phyloP scores from a whole-genome alignment of 1,284 basidiomycete genomes.

The Microbotryum intermedium region DNA sequence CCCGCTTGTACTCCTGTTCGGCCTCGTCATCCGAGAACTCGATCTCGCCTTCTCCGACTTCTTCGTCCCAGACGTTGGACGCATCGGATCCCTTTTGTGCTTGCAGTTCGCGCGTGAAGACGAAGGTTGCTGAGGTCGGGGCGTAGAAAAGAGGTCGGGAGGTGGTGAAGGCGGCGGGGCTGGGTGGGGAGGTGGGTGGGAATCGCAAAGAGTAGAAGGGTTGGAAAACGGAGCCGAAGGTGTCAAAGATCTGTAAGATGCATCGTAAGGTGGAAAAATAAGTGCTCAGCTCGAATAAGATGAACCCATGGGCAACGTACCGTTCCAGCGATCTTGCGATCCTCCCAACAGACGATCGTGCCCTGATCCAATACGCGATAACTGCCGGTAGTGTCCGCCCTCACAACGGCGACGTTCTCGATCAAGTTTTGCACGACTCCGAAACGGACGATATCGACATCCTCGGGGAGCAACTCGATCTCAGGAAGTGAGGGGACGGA shows the following conservation, averaged over 20 bases:
- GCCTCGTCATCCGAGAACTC: constrained; percentile 87
- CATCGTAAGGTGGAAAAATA: background rate
- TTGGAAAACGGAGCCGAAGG: constrained; percentile 75
- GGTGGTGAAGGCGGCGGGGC: constrained; percentile 46
- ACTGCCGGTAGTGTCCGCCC: constrained; percentile 48
- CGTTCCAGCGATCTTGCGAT: constrained; percentile 70
- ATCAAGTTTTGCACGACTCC: constrained; percentile 66
- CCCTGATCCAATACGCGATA: constrained; percentile 66
- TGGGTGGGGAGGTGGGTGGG: constrained; percentile 31
- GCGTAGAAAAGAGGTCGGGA: constrained; percentile 63
- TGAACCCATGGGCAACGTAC: constrained; percentile 45
- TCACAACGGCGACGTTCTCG: constrained; percentile 59
- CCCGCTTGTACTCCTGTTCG: constrained; percentile 57
- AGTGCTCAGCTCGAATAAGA: constrained; percentile 13
- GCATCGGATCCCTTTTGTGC: constrained; percentile 73
- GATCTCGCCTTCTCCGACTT: constrained; percentile 70
- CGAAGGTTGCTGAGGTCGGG: constrained; percentile 64
- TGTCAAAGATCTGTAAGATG: constrained; percentile 62
- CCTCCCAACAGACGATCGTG: constrained; percentile 74
- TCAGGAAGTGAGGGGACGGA: constrained; percentile 38
- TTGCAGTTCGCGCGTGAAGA: constrained; percentile 58
- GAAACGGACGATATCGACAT: constrained; percentile 54
- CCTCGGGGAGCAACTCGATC: constrained; percentile 44
- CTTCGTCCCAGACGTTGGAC: constrained; percentile 84
- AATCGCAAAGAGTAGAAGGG: constrained; percentile 70